Base-by-base conservation (phyloP, 495 filamentous ascomycete species). In the Glarea lozoyensis region DNA sequence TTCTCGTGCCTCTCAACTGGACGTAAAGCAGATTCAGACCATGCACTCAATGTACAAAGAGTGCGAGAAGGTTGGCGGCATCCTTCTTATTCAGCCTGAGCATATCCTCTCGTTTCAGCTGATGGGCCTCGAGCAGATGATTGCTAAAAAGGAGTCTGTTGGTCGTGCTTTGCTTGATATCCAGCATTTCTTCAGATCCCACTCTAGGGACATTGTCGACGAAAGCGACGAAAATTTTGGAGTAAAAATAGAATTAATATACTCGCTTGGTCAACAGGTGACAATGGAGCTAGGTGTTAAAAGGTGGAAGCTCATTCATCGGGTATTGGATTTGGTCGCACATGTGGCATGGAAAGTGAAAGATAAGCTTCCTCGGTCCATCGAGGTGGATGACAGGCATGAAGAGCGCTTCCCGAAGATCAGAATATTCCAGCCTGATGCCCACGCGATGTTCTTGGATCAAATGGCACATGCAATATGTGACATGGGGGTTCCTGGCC, bases 51-150 rank as follows among this genome's bases (percentile, higher is more conserved):
- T 80, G 4, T 64, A 71, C 12, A 34, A 64, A 3, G 58, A 69
- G 16, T 83, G 80, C 46, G 62, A 55, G 48, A 21, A 30, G 0
- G 48, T 38, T 3, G 65, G 73, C 2, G 78, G 73, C 0, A 59
- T 84, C 24, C 60, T 86, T 6, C 48, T 86, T 0, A 56, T 73
- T 1, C 72, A 82, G 18, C 83, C 83, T 0, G 84, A 88, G 53
- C 81, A 88, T 43, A 56, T 85, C 0, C 66, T 86, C 0, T 87
- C 82, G 0, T 78, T 86, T 49, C 68, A 78, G 49, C 60, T 88
- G 10, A 78, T 79, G 65, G 79, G 73, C 0, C 54, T 81, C 1
- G 79, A 88, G 39, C 54, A 55, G 21, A 51, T 65, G 3, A 55
- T 62, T 21, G 39, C 37, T 17, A 40, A 32, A n/a, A 46, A 47